These are phyloP conservation scores for Microstegium vimineum DNA, from an alignment of 176 grass and related monocot species.

Conservation along the genomic window DNA sequence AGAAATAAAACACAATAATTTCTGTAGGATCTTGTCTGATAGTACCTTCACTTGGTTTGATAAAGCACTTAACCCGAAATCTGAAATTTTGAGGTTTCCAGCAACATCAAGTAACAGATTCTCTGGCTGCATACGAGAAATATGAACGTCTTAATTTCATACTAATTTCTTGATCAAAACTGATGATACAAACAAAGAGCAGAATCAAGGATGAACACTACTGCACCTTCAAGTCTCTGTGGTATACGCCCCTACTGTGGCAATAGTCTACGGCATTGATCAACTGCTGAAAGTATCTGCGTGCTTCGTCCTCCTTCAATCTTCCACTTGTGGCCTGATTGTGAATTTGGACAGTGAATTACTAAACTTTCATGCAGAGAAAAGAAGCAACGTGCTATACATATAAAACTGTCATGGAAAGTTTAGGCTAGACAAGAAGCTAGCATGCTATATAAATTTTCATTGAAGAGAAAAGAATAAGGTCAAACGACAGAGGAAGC, in stretches of 20 bases:
- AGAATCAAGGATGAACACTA: background rate
- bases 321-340: conserved; percentile 63
- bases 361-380: background rate
- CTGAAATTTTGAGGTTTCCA: conserved; percentile 81
- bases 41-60: conserved; percentile 77
- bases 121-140: conserved; percentile 51
- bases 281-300: conserved; percentile 82
- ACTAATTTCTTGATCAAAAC: background rate
- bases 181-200: background rate
- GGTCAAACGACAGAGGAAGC: conserved; percentile 1
- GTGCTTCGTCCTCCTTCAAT: conserved; percentile 83
- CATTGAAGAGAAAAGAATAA: background rate
- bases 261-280: conserved; percentile 90
- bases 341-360: background rate
- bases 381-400: background rate
- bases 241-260: conserved; percentile 92
- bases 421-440: background rate
- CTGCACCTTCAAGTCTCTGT: conserved; percentile 81
- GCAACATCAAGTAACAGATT: conserved; percentile 68
- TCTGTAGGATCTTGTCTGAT: background rate
- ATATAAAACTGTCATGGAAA: background rate
- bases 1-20: background rate
- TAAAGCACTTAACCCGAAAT: conserved; percentile 88
- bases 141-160: background rate
- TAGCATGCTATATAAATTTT: background rate